Evolutionary conservation across 2,329 filamentous ascomycete species (phyloP).

Genomic region (Cyphellophora europaea): DNA sequence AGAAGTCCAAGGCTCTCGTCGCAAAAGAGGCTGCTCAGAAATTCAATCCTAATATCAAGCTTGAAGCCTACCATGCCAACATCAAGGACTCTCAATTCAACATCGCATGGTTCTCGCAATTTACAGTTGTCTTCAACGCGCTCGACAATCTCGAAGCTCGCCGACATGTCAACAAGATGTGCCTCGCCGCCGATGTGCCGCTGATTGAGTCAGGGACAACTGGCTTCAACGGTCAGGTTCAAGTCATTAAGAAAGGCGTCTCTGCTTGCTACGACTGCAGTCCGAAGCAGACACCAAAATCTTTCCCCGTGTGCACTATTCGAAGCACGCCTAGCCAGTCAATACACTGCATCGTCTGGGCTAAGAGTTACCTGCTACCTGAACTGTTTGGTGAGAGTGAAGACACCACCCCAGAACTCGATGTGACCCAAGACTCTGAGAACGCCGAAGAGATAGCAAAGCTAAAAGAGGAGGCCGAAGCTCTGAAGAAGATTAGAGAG

Average conservation of each 20-base stretch:
- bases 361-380: constrained; percentile 89
- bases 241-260: constrained; percentile 84
- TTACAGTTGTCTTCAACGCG: constrained; percentile 88
- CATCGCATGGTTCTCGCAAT: constrained; percentile 74
- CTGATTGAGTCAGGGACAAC: constrained; percentile 95
- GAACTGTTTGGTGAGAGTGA: constrained; percentile 91
- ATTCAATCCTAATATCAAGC: constrained; percentile 82
- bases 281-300: constrained; percentile 80
- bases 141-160: constrained; percentile 91
- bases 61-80: constrained; percentile 85
- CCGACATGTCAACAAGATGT: constrained; percentile 96
- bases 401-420: constrained; percentile 69
- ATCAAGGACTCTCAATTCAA: constrained; percentile 87
- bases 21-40: constrained; percentile 83
- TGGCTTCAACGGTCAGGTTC: constrained; percentile 94
- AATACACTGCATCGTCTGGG: constrained; percentile 99
- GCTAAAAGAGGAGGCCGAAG: constrained; percentile 71
- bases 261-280: constrained; percentile 97
- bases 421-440: constrained; percentile 69
- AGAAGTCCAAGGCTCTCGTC: constrained; percentile 88
- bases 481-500: constrained; percentile 70
- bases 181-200: constrained; percentile 78
- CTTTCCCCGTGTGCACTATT: constrained; percentile 94
- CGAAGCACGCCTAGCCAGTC: constrained; percentile 91
- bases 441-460: constrained; percentile 86